Base-by-base conservation (phyloP, 331 rosid genomes). In the Stylosanthes scabra region DNA sequence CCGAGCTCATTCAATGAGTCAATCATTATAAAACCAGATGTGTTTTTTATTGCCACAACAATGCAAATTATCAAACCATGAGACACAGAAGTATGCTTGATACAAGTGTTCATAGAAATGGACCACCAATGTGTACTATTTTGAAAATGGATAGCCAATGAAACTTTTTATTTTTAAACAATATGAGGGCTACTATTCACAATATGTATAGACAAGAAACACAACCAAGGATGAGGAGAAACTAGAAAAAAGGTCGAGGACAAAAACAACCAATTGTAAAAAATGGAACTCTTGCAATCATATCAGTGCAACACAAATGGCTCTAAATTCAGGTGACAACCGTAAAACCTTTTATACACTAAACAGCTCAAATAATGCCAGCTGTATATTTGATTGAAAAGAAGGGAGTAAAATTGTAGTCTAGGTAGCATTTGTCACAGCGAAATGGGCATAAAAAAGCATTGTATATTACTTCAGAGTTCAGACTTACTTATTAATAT, bases 401-500 rank as follows among this genome's bases (percentile, higher is more conserved):
- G 59, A 5, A 47, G 47, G 29, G 54, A 59, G 42, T 40, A 47
- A 12, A 41, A 51, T 45, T 69, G 8, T 29, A 16, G 4, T 41
- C 50, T 12, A 49, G 3, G 45, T 61, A 73, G 25, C 12, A 66
- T 72, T 72, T 73, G 34, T 40, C 65, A 51, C 42, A 8, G 31
- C 34, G 46, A 68, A 63, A 76, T 46, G 16, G 5, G 5, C 50
- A 55, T 47, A 54, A 28, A 78, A 50, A 64, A 49, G 56, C 46
- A 76, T 82, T 29, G 66, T 39, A 62, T 40, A 73, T 44, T 56
- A 65, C 52, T 63, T 74, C 62, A 76, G 57, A 66, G 25, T 20
- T 20, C 37, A 62, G 74, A 44, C 96, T 86, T 95, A 95, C 99
- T 95, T 95, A 82, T 95, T 95, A 81, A 95, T 95, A 75, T 95